Evolutionary conservation across 2,329 filamentous ascomycete species (phyloP).

Genomic region (Paramyrothecium roridum): DNA sequence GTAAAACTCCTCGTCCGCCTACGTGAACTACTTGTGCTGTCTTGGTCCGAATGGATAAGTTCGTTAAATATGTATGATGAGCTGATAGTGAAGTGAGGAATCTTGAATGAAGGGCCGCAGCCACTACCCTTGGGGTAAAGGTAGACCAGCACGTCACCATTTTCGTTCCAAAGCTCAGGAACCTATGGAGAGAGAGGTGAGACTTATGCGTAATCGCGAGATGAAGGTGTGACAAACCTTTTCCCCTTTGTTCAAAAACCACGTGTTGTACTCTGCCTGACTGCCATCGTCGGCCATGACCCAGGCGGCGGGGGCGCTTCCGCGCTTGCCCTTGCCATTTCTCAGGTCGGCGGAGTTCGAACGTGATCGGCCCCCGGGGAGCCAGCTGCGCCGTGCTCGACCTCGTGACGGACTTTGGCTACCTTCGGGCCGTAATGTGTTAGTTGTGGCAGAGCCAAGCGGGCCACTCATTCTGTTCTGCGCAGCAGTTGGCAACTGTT

Average conservation of each 20-base stretch:
- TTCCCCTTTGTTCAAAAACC: conserved; percentile 49
- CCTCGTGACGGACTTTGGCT: conserved; percentile 43
- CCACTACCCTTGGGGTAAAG: conserved; percentile 50
- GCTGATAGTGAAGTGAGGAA: conserved; percentile 50
- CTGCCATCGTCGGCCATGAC: conserved; percentile 46
- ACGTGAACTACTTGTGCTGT: conserved; percentile 23
- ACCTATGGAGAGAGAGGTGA: conserved; percentile 39
- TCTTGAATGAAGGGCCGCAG: conserved; percentile 57
- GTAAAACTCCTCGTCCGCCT: conserved; percentile 41
- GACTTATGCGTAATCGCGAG: conserved; percentile 7
- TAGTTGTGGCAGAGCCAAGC: conserved; percentile 26
- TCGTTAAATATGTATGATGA: conserved; percentile 53
- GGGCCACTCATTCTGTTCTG: conserved; percentile 23
- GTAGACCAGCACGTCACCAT: conserved; percentile 54
- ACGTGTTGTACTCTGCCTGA: conserved; percentile 53
- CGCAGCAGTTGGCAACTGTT: conserved; percentile 33
- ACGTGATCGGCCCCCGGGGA: conserved; percentile 48
- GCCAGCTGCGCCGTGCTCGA: conserved; percentile 51
- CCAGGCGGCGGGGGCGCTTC: conserved; percentile 41
- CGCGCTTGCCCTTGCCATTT: not conserved
- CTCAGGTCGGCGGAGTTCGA: conserved; percentile 41
- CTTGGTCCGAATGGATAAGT: conserved; percentile 44
- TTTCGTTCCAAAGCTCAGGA: conserved; percentile 64
- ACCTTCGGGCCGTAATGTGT: conserved; percentile 25
- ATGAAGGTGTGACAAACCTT: conserved; percentile 38